Conservation (phyloP, 2,329 filamentous ascomycete species). For the Colletotrichum magnum region DNA sequence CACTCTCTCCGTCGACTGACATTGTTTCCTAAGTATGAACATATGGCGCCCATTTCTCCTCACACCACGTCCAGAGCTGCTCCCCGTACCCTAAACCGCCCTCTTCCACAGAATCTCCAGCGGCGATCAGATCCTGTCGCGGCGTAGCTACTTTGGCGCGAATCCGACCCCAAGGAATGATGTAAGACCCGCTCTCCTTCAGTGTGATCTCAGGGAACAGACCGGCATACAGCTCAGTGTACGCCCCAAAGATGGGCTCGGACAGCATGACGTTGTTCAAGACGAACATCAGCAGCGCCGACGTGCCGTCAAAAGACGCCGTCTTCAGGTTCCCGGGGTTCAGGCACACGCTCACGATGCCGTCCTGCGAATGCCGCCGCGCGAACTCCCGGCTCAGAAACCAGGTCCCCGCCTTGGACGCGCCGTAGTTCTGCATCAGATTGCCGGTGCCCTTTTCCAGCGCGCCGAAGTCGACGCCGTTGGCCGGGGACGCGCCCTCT, state of each 20-base stretch:
- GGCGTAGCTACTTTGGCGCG: conserved; percentile 17
- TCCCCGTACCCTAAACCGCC: background rate
- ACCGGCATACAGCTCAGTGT: conserved; percentile 57
- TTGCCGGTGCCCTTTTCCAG: conserved; percentile 44
- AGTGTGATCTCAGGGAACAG: conserved; percentile 53
- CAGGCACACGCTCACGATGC: conserved; percentile 48
- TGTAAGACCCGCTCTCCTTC: conserved; percentile 48
- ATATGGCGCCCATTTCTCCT: conserved; percentile 14
- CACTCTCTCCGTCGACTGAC: no score
- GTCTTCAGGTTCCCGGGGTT: conserved; percentile 54
- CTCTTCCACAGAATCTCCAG: background rate
- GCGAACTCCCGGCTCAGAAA: conserved; percentile 51
- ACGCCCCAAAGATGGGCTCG: conserved; percentile 52
- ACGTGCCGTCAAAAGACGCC: conserved; percentile 42
- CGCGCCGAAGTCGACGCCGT: conserved; percentile 48
- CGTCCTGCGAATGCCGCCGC: conserved; percentile 43
- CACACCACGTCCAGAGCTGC: conserved; percentile 16
- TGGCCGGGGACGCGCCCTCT: conserved; percentile 44
- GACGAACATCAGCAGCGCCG: conserved; percentile 24
- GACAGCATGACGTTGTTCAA: conserved; percentile 47
- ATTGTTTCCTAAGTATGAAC: background rate
- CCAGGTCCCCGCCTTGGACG: conserved; percentile 54
- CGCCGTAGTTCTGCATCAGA: conserved; percentile 47
- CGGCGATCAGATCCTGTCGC: conserved; percentile 11
- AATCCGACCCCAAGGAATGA: conserved; percentile 49